Base-by-base conservation (phyloP, 257 asterid species). In the Linderniella brevidens region DNA sequence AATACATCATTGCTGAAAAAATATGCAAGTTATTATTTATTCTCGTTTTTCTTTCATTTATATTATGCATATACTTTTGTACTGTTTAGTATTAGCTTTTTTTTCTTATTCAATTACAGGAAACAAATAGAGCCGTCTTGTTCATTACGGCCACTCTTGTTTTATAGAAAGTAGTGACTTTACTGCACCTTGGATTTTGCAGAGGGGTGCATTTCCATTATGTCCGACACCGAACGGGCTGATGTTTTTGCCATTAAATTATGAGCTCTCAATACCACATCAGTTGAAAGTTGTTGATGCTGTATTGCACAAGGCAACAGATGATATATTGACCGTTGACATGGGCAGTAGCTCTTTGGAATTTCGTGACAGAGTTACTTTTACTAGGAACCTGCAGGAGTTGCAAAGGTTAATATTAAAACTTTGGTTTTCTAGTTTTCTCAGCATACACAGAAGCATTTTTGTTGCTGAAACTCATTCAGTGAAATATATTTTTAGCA, bases 121-220 rank as follows among this genome's bases (percentile, higher is more conserved):
- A 8, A 8, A 37, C 41, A 8, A 37, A 37, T 37, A 11, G 41
- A 37, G 8, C 41, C 11, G 41, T 37, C 8, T 37, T 37, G 8
- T 37, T 8, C 41, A 8, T 11, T 8, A 8, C 41, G 41, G n/a
- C n/a, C n/a, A n/a, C n/a, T n/a, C n/a, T 37, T 37, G 11, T 37
- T 6, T 37, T 11, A 37, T 37, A 6, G 40, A 61, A 25, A 49
- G 41, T 57, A 11, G 49, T 35, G 42, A 25, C 55, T 58, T 61
- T 39, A 52, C 41, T 35, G 19, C 37, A 39, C 46, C n/a, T 45
- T 48, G 19, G 44, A 18, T 68, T 61, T 61, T 68, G 76, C 90
- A 90, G 96, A 85, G 98, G 68, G 98, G 96, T 41, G 96, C 96
- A 65, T 77, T 90, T 62, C 96, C 98, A 17, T 36, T 75, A 67